Percentiles rank a stretch among this genome's conserved stretches.
phyloP scores from a whole-genome alignment of 1,284 basidiomycete species.

The Sphaerobolus stellatus region DNA sequence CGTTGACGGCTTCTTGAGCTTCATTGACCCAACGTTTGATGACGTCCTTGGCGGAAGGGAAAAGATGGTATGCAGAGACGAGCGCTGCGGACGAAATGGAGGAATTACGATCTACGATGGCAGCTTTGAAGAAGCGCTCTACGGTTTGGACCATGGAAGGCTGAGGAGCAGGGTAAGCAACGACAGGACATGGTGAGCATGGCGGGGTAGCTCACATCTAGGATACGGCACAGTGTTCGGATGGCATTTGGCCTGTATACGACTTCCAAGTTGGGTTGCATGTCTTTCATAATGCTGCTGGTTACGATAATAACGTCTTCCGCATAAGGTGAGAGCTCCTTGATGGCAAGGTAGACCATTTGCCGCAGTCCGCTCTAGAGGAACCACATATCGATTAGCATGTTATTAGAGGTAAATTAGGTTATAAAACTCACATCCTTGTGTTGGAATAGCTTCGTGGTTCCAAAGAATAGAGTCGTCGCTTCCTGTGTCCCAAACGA shows the following conservation, averaged over 20 bases:
- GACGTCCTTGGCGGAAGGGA: slow-evolving; percentile 89
- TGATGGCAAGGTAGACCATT: slow-evolving; percentile 98
- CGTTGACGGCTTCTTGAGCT: slow-evolving; percentile 93
- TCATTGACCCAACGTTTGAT: slow-evolving; percentile 99
- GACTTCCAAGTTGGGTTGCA: slow-evolving; percentile 98
- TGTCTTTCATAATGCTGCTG: slow-evolving; percentile 99
- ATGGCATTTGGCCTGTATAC: slow-evolving; percentile 99
- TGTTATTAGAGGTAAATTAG: not conserved
- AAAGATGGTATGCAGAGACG: slow-evolving; percentile 96
- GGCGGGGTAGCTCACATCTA: slow-evolving; percentile 71
- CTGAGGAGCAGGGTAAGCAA: slow-evolving; percentile 38
- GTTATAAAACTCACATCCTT: slow-evolving; percentile 80
- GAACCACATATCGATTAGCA: no score
- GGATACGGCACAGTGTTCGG: slow-evolving; percentile 92
- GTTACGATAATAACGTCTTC: slow-evolving; percentile 99
- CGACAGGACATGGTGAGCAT: no score
- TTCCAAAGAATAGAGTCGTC: slow-evolving; percentile 97
- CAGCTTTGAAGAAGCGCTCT: slow-evolving; percentile 99
- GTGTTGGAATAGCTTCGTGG: slow-evolving; percentile 98
- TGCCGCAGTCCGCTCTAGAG: slow-evolving; percentile 89
- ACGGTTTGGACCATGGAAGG: slow-evolving; percentile 98
- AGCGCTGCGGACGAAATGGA: slow-evolving; percentile 96
- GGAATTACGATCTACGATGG: slow-evolving; percentile 96
- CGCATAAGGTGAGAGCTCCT: slow-evolving; percentile 93
- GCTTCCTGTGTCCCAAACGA: slow-evolving; percentile 95